These are phyloP conservation scores for Begonia masoniana DNA, from an alignment of 306 rosid species.

Conservation along the genomic window DNA sequence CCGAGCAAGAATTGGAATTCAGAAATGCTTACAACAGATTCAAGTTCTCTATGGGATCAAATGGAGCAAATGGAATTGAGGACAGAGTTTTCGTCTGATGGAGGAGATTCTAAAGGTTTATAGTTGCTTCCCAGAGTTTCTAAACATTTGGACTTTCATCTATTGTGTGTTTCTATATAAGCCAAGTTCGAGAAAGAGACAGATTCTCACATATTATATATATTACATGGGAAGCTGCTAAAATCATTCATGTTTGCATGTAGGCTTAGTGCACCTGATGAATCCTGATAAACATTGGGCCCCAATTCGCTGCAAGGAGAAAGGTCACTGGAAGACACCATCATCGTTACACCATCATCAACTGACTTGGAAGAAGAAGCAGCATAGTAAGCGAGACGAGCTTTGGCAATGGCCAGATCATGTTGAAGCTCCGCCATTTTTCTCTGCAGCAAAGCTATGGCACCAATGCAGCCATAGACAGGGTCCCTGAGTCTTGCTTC, in stretches of 20 bases:
- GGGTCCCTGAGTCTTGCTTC: constrained; percentile 82
- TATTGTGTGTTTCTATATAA: no score
- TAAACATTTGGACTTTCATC: no score
- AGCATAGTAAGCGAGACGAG: constrained; percentile 60
- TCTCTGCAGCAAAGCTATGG: constrained; percentile 56
- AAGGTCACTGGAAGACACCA: constrained; percentile 22
- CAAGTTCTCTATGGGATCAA: no score
- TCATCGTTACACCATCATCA: constrained; percentile 8
- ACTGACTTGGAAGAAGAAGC: not conserved
- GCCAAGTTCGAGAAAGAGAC: no score
- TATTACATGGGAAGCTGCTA: constrained; percentile 36
- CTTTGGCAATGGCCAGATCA: constrained; percentile 66
- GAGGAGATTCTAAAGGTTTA: no score
- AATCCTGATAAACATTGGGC: constrained; percentile 24
- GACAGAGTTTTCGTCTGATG: no score
- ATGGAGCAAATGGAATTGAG: no score
- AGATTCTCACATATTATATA: no score
- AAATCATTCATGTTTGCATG: constrained; percentile 37
- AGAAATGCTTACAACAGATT: no score
- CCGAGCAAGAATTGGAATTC: no score
- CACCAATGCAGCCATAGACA: constrained; percentile 92
- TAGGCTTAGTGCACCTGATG: constrained; percentile 14
- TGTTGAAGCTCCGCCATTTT: constrained; percentile 69
- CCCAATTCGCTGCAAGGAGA: constrained; percentile 30
- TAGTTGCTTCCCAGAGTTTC: no score